These are phyloP conservation scores for Saccharum spontaneum DNA, from an alignment of 176 grass and related monocot species.

Conservation along the genomic window DNA sequence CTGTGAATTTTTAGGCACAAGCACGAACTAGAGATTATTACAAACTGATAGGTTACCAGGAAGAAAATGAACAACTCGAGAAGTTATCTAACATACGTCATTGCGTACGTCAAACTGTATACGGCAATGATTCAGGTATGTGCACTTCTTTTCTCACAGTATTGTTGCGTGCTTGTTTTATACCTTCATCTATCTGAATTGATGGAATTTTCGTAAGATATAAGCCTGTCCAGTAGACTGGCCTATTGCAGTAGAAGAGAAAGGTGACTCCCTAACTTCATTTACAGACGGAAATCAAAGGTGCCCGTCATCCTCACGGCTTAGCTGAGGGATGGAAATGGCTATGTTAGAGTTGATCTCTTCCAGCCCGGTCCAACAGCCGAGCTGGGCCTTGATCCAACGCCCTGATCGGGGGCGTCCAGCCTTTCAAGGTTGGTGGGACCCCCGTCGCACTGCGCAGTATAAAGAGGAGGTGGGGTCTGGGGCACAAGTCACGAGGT, in stretches of 20 bases:
- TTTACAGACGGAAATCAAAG: constrained; percentile 76
- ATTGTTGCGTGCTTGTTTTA: not conserved
- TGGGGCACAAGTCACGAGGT: no score
- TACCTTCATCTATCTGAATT: not conserved
- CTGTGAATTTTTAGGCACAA: constrained; percentile 50
- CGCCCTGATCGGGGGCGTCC: no score
- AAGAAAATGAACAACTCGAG: constrained; percentile 78
- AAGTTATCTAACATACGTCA: constrained; percentile 61
- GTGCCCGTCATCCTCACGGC: constrained; percentile 69
- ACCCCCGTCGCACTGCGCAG: no score
- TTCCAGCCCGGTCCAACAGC: no score
- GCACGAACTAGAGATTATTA: constrained; percentile 59
- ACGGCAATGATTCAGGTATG: constrained; percentile 88
- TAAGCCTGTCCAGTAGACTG: not conserved
- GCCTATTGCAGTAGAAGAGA: constrained; percentile 27
- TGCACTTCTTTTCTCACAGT: constrained; percentile 8
- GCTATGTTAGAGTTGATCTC: no score
- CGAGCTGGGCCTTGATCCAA: no score
- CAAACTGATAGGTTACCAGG: constrained; percentile 71
- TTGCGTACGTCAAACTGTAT: constrained; percentile 84
- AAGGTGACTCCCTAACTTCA: constrained; percentile 11
- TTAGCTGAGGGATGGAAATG: constrained; percentile 87
- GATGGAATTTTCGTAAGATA: not conserved
- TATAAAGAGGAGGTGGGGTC: no score
- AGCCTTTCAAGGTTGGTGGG: no score